Evolutionary conservation across 495 filamentous ascomycete genomes (phyloP).

Genomic region (Darksidea phi): DNA sequence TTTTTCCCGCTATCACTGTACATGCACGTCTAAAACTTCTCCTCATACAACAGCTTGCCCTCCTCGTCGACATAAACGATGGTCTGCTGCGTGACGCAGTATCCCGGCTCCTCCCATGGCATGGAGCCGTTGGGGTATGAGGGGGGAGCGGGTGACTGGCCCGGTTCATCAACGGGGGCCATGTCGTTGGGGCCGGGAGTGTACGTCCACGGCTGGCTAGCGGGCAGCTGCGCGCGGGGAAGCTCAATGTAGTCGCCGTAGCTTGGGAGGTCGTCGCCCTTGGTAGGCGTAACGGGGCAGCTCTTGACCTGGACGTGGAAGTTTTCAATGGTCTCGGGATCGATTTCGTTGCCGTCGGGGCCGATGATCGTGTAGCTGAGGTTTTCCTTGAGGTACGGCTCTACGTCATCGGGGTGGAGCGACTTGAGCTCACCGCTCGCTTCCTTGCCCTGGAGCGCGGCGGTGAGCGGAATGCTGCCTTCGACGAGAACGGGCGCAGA

Average conservation of each 20-base stretch:
- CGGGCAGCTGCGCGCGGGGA: slow-evolving; percentile 25
- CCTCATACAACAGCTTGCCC: not conserved
- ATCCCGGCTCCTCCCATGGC: not conserved
- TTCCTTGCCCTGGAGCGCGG: slow-evolving; percentile 26
- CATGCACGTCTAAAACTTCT: too few species aligned
- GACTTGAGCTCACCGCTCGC: slow-evolving; percentile 25
- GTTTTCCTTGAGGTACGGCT: slow-evolving; percentile 28
- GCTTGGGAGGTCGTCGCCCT: slow-evolving; percentile 24
- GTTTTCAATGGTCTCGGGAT: slow-evolving; percentile 10
- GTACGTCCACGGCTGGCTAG: slow-evolving; percentile 18
- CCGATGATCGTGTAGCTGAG: slow-evolving; percentile 30
- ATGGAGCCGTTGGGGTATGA: not conserved
- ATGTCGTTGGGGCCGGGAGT: slow-evolving; percentile 2
- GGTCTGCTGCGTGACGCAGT: not conserved
- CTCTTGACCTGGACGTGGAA: slow-evolving; percentile 29
- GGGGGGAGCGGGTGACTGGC: not conserved
- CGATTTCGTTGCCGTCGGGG: slow-evolving; percentile 20
- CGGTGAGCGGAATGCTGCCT: slow-evolving; percentile 33
- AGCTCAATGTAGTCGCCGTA: slow-evolving; percentile 16
- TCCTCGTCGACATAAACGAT: not conserved
- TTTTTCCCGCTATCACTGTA: too few species aligned
- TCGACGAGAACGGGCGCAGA: slow-evolving; percentile 17
- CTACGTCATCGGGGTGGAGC: slow-evolving; percentile 17
- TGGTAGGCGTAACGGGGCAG: slow-evolving; percentile 10
- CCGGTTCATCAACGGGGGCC: slow-evolving; percentile 1